Base-by-base conservation (phyloP, 2,329 filamentous ascomycete genomes). In the Penicillium italicum region DNA sequence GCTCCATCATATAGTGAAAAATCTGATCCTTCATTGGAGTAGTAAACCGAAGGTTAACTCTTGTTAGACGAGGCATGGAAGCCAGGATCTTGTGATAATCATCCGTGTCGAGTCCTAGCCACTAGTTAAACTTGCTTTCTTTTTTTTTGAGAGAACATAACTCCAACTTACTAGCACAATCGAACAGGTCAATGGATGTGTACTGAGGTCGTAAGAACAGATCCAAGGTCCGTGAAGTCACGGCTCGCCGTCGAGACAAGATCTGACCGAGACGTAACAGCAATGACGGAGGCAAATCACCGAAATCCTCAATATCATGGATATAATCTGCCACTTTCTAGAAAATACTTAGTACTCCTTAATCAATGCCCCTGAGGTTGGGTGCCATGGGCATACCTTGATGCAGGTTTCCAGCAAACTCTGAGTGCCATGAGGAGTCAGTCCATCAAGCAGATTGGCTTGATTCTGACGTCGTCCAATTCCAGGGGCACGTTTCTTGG, bases 21-120 rank as follows among this genome's bases (percentile, higher is more conserved):
- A 91, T 88, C 37, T 80, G 80, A 66, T 97, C 89, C 73, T 96
- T 96, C 79, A 97, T 88, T 68, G 96, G 92, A 47, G 94, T 89
- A n/a, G 87, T 90, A 66, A 92, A 93, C 46, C 88, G 85, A 11
- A 96, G 77, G 61, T 91, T 88, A 54, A 97, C 79, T 41, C 81
- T 82, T 64, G 84, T 84, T 51, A 96, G 77, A 6, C 79, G 80
- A 0, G 89, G 85, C 55, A 89, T 86, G 3, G 85, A 81, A 49
- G 91, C 87, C 59, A 97, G 91, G 40, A 96, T 90, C 61, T 86
- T 83, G 45, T 89, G 82, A 62, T 88, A 91, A 66, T 97, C 91
- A 62, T 91, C 84, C 2, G 84, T 82, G 46, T 83, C 82, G 11
- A 97, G 81, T 62, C 86, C 86, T 62, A 79, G 77, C 38, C 77